Conservation (phyloP, 106 monocot genomes). For the Allium fistulosum region DNA sequence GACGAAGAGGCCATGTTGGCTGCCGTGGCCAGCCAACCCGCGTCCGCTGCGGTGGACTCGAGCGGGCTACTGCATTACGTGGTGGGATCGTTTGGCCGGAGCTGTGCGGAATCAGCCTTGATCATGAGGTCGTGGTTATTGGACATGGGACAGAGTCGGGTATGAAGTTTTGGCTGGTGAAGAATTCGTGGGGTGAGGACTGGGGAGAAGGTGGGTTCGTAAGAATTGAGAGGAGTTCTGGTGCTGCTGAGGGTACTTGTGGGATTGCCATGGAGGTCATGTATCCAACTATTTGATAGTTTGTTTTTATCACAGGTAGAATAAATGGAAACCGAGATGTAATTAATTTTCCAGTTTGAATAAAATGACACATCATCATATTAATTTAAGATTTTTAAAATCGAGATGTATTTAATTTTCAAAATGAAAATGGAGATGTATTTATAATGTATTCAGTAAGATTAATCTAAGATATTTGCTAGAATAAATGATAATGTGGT, state of each 20-base stretch:
- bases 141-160: constrained; percentile 22
- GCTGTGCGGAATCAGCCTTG: constrained; percentile 21
- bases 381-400: too few relatives aligned
- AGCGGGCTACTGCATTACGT: constrained; percentile 30
- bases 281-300: constrained; percentile 20
- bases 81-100: constrained; percentile 16
- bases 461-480: too few relatives aligned
- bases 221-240: constrained; percentile 26
- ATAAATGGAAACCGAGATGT: too few relatives aligned
- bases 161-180: constrained; percentile 37
- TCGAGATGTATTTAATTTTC: too few relatives aligned
- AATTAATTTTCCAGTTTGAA: too few relatives aligned
- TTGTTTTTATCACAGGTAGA: neutral
- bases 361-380: too few relatives aligned
- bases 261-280: constrained; percentile 35
- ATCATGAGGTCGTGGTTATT: constrained; percentile 36
- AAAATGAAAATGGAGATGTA: too few relatives aligned
- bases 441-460: too few relatives aligned
- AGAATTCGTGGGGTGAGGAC: constrained; percentile 46
- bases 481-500: too few relatives aligned
- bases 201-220: constrained; percentile 55
- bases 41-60: constrained; percentile 30
- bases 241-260: constrained; percentile 18
- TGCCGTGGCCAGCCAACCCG: constrained; percentile 33
- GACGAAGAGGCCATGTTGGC: constrained; percentile 15